Conservation (phyloP, 2,329 filamentous ascomycete genomes). For the Fusarium oxysporum region DNA sequence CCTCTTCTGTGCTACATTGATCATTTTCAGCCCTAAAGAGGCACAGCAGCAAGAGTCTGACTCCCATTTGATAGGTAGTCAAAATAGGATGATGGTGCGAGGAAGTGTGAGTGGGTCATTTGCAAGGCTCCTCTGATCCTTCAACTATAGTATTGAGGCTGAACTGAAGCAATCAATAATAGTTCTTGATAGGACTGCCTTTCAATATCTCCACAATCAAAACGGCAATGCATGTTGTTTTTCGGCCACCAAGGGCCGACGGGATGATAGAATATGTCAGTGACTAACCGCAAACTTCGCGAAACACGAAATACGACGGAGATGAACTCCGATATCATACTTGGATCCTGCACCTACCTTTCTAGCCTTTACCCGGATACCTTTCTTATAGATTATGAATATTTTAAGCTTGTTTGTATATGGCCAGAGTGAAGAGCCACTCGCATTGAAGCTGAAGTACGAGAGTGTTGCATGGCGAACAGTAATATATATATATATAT, state of each 20-base stretch:
- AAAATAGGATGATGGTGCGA: slow-evolving; percentile 18
- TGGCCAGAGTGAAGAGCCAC: background rate
- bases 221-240: background rate
- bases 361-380: background rate
- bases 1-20: background rate
- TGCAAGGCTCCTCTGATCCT: slow-evolving; percentile 8
- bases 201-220: background rate
- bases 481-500: background rate
- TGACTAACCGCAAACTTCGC: background rate
- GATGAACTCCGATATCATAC: background rate
- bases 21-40: too few relatives aligned
- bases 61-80: background rate
- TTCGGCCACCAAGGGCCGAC: slow-evolving; percentile 1
- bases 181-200: background rate
- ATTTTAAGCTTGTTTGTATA: background rate
- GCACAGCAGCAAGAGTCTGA: background rate
- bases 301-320: slow-evolving; percentile 12
- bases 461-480: slow-evolving; percentile 4
- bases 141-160: slow-evolving; percentile 1
- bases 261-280: background rate
- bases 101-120: slow-evolving; percentile 19
- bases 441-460: background rate
- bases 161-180: background rate
- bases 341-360: background rate
- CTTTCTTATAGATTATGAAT: background rate